These are phyloP conservation scores for Sporisorium graminicola DNA, from an alignment of 1,284 basidiomycete species.

Conservation along the genomic window DNA sequence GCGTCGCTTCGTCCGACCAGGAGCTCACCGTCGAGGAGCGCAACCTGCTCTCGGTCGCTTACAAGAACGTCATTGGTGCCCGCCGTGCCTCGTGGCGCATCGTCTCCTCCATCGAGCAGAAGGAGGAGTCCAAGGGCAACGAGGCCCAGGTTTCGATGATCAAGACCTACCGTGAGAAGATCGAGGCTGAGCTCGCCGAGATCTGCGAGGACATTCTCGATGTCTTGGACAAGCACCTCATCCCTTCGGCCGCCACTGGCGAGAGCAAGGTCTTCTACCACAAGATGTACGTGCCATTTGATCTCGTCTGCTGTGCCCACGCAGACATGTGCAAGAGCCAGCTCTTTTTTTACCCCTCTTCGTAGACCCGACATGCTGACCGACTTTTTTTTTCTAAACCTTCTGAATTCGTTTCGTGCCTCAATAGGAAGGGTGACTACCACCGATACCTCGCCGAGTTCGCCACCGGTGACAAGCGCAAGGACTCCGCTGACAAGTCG, in stretches of 20 bases:
- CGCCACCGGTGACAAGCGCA: constrained; percentile 97
- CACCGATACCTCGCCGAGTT: constrained; percentile 99
- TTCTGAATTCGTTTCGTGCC: background rate
- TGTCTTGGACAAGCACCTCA: constrained; percentile 98
- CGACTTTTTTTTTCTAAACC: background rate
- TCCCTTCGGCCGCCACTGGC: constrained; percentile 95
- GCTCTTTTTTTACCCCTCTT: too few species aligned
- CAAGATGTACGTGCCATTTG: constrained; percentile 82
- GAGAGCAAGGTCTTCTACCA: constrained; percentile 99
- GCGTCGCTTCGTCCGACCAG: constrained; percentile 69
- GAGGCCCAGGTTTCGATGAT: constrained; percentile 98
- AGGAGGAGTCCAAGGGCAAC: constrained; percentile 99
- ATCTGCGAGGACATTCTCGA: constrained; percentile 99
- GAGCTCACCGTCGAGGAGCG: constrained; percentile 99
- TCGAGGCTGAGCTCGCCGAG: constrained; percentile 96
- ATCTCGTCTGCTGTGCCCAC: background rate
- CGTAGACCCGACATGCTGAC: constrained; percentile 1
- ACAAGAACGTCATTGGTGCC: constrained; percentile 99
- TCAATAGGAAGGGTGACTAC: constrained; percentile 97
- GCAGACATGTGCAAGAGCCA: background rate
- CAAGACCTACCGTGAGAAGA: constrained; percentile 97
- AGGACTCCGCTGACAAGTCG: constrained; percentile 98
- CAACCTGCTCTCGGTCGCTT: constrained; percentile 97
- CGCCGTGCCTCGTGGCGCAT: constrained; percentile 99
- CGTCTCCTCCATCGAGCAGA: constrained; percentile 99